Evolutionary conservation across 441 rosid genomes (phyloP), one percentile per base, ranked within the genome.

Genomic region (Pelargonium cotyledonis): DNA sequence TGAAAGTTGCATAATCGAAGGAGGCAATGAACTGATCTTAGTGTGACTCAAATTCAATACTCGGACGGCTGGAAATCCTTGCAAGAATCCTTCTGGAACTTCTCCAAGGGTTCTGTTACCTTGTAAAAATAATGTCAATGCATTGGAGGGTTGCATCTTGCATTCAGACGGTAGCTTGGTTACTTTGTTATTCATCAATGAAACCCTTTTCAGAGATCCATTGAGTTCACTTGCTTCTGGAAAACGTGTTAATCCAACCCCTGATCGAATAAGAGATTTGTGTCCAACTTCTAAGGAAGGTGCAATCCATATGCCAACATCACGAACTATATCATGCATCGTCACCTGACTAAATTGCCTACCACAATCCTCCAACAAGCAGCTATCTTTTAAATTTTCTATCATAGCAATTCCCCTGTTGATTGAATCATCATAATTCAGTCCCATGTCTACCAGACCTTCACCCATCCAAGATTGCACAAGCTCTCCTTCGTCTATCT

Each of bases 311-410:
- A 82, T 74, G 15, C 80, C 74, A 67, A 80, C 78, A 65, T 82
- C 85, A 0, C 84, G 79, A 29, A 82, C 78, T 43, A 82, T 74
- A 43, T 73, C 82, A 70, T 82, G 82, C 84, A 82, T 74, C 62
- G 78, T 82, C n/a, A 78, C 66, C 8, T 75, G 72, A 19, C 65
- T 77, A 18, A 65, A 55, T 31, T 26, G 26, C 11, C 12, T 72
- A 40, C 80, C 83, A 19, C 70, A 3, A 29, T 47, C 72, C 71
- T 78, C 80, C 44, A 80, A 64, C 53, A 82, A 74, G 68, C 82
- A 76, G 18, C 66, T 70, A 69, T 80, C 80, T 64, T 76, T 80
- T 67, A 80, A 70, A 40, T 16, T 74, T 70, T 80, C 84, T 0
- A 80, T 68, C 76, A 80, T 63, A 61, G 79, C 53, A 5, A 70